Conservation (phyloP, 2,329 filamentous ascomycete genomes). For the Cadophora sp. region DNA sequence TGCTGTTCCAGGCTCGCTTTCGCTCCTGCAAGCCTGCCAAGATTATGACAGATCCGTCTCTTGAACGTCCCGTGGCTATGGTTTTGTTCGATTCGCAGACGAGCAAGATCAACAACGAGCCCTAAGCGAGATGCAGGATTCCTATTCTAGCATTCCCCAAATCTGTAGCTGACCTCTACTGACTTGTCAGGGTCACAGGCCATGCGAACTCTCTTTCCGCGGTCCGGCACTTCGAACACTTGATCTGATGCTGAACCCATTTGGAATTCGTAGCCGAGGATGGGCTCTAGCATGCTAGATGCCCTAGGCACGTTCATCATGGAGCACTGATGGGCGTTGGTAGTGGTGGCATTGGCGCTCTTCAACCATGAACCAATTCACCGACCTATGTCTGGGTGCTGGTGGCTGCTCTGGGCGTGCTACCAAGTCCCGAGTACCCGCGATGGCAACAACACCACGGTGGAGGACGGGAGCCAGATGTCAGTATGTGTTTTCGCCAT, state of each 20-base stretch:
- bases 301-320: slow-evolving; percentile 61
- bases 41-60: slow-evolving; percentile 99
- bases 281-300: slow-evolving; percentile 50
- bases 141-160: slow-evolving; percentile 53
- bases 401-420: background rate
- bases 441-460: background rate
- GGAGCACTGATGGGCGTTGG: slow-evolving; percentile 20
- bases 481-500: background rate
- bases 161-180: too few relatives aligned
- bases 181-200: too few relatives aligned
- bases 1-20: slow-evolving; percentile 95
- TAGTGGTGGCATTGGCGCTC: slow-evolving; percentile 57
- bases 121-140: slow-evolving; percentile 97
- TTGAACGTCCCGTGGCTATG: slow-evolving; percentile 96
- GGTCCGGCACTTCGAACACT: background rate
- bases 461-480: background rate
- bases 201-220: too few relatives aligned
- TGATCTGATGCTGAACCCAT: background rate
- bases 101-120: slow-evolving; percentile 96
- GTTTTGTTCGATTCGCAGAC: slow-evolving; percentile 96
- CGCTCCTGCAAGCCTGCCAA: slow-evolving; percentile 98
- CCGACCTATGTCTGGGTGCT: slow-evolving; percentile 66
- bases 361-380: slow-evolving; percentile 97
- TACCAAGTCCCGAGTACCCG: background rate
- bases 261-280: slow-evolving; percentile 32